Base-by-base conservation (phyloP, 1,284 basidiomycete genomes). In the Bondarzewia mesenterica region DNA sequence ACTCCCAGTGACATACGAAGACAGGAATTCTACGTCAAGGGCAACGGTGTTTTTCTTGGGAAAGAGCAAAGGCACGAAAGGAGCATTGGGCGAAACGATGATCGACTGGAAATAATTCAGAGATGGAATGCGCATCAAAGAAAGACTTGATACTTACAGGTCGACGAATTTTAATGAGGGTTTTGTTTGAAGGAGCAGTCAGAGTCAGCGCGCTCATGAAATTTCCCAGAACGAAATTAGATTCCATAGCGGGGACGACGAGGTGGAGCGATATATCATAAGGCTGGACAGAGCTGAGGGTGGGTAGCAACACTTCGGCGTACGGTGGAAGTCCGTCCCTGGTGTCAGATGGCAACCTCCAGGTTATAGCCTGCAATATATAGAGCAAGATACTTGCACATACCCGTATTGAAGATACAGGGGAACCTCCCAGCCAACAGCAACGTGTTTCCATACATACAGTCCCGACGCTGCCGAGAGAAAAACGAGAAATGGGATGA, bases 371-470 rank as follows among this genome's bases (percentile, higher is more conserved):
- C 37, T 29, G 45, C 37, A n/a, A 32, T 12, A 22, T 44, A 22
- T 43, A 39, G 14, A 37, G n/a, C 15, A 29, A 5, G 29, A 5
- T 18, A 35, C 43, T 22, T 25, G 46, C 27, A 62, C 77, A 29
- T 62, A 88, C 86, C 86, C 86, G 56, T 88, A 89, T 67, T 87
- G 85, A 14, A 89, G 67, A 61, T 80, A 78, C 22, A 87, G 51
- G 7, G 80, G 73, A 7, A 71, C 63, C 52, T 80, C 70, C 87
- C 87, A 89, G 29, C 75, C 72, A 4, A 77, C 72, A 14, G 85
- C 82, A 5, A 80, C 70, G 54, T 66, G 82, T 52, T 68, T 77
- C 85, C 86, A 89, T 4, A 89, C 82, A 46, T 79, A 62, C 65
- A 74, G 80, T 2, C 86, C 87, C 7, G 86, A 79, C 51, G 72